Evolutionary conservation across 208 protist species (phyloP), one percentile per base, ranked within the genome.

Genomic region (Crithidia sp.): DNA sequence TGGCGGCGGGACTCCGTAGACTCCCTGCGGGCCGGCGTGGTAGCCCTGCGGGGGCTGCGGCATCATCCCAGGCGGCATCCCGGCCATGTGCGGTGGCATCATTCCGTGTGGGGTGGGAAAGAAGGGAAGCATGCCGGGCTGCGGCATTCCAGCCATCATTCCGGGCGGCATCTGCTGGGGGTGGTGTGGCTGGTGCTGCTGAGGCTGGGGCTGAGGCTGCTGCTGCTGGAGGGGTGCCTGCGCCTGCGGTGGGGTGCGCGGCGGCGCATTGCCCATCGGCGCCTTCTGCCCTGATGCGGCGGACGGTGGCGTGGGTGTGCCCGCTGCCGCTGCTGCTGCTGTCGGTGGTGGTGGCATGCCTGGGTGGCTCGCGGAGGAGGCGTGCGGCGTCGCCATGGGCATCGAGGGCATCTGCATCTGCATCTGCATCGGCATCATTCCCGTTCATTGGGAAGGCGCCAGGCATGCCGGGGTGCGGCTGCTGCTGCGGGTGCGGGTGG

Each of bases 401-500:
- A 61, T 28, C 28, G 45, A 13, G 45, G 75, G 66, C 56, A 73
- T 71, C 41, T 8, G 37, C 70, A 84, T 83, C 10, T 67, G 14
- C 70, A 84, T 83, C 10, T 67, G 14, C 72, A 85, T 79, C 37
- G 54, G 56, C 76, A 86, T 76, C 57, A 84, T 74, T 74, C 16
- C 62, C 39, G 14, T 69, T 14, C 63, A 81, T 72, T 13, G 65
- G 63, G 55, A 76, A 40, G 8, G 59, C 71, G 66, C 52, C 45
- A 7, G 45, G 45, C 45, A 76, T 76, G 6, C 70, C 58, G 43
- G 55, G 50, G 41, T 43, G 45, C 41, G n/a, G 41, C 55, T 72
- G 39, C 5, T 57, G 64, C 4, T 59, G 63, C 16, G 54, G 4
- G 28, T 28, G 28, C 28, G 28, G 28, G 28, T 28, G 28, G 28